Evolutionary conservation across 306 rosid genomes (phyloP).

Genomic region (Quercus robur): DNA sequence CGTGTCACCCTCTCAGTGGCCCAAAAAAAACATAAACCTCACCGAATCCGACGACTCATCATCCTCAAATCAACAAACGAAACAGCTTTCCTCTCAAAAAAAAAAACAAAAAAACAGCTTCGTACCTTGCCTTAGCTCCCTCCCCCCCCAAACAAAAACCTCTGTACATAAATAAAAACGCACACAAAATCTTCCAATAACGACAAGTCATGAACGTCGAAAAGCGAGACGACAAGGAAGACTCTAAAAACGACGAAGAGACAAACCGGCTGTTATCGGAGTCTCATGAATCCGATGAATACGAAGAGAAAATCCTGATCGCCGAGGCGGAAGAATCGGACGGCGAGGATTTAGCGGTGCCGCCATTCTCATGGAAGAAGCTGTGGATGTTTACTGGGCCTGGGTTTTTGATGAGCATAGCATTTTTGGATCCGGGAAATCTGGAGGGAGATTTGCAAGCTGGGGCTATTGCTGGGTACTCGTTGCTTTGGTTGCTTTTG

Average conservation of each 20-base stretch:
- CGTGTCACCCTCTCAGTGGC: no score
- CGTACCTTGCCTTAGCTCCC: no score
- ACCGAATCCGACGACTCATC: no score
- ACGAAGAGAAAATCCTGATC: constrained; percentile 67
- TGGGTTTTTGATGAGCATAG: constrained; percentile 89
- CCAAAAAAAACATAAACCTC: no score
- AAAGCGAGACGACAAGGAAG: constrained; percentile 23
- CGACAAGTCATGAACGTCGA: constrained; percentile 35
- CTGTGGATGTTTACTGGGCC: constrained; percentile 83
- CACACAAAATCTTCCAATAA: neutral
- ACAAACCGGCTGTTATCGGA: constrained; percentile 34
- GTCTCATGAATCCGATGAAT: constrained; percentile 9
- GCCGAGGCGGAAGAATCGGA: constrained; percentile 28
- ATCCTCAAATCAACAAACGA: no score
- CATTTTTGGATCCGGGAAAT: constrained; percentile 90
- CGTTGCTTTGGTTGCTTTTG: constrained; percentile 74
- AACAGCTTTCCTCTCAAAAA: no score
- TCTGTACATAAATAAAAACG: no score
- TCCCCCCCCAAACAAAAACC: no score
- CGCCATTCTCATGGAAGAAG: constrained; percentile 81
- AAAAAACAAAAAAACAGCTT: no score
- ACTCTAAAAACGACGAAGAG: constrained; percentile 49
- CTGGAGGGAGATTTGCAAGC: constrained; percentile 89
- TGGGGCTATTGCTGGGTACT: constrained; percentile 86
- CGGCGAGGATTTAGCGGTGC: constrained; percentile 24